A percentile compares a stretch with the other conserved stretches of the same genome.
These are phyloP conservation scores for Tricholoma hemisulphureum DNA, from an alignment of 768 basidiomycete genomes.

Conservation along the genomic window DNA sequence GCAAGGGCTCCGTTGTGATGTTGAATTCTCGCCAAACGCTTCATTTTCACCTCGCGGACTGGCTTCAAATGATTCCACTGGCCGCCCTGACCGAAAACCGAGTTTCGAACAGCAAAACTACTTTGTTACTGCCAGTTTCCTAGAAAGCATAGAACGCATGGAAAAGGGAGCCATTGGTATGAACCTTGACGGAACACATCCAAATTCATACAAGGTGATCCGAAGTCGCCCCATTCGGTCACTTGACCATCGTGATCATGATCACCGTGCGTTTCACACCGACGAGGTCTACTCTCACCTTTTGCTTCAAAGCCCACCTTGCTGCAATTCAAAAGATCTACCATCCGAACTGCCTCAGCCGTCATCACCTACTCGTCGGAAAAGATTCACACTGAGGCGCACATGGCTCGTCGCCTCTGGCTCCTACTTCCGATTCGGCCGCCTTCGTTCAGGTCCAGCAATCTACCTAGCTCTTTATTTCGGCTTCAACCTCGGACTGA, in stretches of 20 bases:
- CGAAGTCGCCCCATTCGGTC: constrained; percentile 10
- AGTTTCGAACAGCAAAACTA: neutral
- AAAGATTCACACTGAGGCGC: constrained; percentile 4
- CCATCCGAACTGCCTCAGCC: constrained; percentile 17
- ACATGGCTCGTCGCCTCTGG: constrained; percentile 5
- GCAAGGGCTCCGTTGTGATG: constrained; percentile 1
- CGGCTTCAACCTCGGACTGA: constrained; percentile 84
- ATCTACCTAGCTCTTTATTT: constrained; percentile 71
- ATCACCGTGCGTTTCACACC: constrained; percentile 8
- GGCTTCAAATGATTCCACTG: neutral
- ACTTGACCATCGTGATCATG: neutral
- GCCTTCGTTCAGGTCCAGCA: constrained; percentile 12
- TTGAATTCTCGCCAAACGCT: constrained; percentile 14
- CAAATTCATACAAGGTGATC: constrained; percentile 8
- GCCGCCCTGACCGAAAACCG: neutral
- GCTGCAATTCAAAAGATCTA: neutral
- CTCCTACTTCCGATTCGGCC: constrained; percentile 7
- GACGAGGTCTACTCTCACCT: constrained; percentile 1
- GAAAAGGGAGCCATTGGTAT: neutral
- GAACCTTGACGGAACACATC: constrained; percentile 1
- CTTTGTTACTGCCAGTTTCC: neutral
- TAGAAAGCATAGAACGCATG: neutral
- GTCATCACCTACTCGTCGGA: constrained; percentile 11
- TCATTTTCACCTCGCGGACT: constrained; percentile 8
- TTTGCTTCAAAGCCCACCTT: neutral